Percentiles rank a stretch among this genome's conserved stretches.
Evolutionary conservation across 768 basidiomycete species (phyloP).

Genomic region (Phylloporus scabripes): DNA sequence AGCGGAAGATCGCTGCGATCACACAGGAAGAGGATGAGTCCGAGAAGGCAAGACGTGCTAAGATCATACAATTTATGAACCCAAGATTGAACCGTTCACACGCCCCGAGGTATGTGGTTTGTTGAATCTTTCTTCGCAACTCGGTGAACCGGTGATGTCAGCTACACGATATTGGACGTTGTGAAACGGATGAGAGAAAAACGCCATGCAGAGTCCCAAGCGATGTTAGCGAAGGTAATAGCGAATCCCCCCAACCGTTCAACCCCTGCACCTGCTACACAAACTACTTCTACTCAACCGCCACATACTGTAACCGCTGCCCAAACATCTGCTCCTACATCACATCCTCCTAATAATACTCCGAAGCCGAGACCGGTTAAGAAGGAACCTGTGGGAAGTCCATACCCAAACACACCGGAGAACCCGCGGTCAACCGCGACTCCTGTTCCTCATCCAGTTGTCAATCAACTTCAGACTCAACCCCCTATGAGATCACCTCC

Average conservation of each 20-base stretch:
- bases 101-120: conserved; percentile 43
- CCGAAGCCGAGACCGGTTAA: conserved; percentile 24
- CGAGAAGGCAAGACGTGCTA: conserved; percentile 64
- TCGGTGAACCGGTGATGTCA: conserved; percentile 20
- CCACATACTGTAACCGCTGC: conserved; percentile 28
- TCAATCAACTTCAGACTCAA: conserved; percentile 32
- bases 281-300: conserved; percentile 32
- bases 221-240: conserved; percentile 21
- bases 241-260: conserved; percentile 28
- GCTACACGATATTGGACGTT: conserved; percentile 56
- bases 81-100: conserved; percentile 45
- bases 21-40: conserved; percentile 74
- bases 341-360: conserved; percentile 26
- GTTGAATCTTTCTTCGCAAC: not conserved
- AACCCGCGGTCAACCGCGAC: conserved; percentile 27
- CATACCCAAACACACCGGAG: conserved; percentile 27
- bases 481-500: conserved; percentile 26
- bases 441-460: conserved; percentile 28
- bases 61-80: conserved; percentile 78
- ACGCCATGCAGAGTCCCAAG: conserved; percentile 23
- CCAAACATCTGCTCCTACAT: conserved; percentile 21
- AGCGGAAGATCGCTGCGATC: conserved; percentile 65
- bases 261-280: conserved; percentile 26
- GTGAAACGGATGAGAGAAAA: conserved; percentile 30
- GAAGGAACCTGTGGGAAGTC: conserved; percentile 27